These are phyloP conservation scores for Colletotrichum navitas DNA, from an alignment of 2,329 filamentous ascomycete species.

Conservation along the genomic window DNA sequence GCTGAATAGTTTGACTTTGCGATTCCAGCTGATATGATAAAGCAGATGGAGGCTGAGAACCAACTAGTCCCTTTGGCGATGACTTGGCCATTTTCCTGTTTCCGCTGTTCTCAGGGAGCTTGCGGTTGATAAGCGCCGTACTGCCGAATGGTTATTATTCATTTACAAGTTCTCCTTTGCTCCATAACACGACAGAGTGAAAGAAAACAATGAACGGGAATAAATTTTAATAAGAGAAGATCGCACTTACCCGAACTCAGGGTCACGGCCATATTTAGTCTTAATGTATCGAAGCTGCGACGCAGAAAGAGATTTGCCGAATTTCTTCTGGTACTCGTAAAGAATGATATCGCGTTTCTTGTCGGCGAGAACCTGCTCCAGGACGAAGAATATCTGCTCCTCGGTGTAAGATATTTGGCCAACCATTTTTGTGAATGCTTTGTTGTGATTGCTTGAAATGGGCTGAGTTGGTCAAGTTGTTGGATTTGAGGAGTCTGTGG, in stretches of 20 bases:
- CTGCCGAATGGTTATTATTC: constrained; percentile 2
- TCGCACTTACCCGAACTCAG: constrained; percentile 52
- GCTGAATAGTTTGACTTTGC: neutral
- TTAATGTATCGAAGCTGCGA: constrained; percentile 55
- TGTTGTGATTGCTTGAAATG: neutral
- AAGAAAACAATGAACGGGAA: no score
- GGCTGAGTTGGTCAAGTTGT: neutral
- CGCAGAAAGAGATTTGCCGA: constrained; percentile 47
- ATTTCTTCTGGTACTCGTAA: constrained; percentile 47
- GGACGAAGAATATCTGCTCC: constrained; percentile 53
- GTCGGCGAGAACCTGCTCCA: constrained; percentile 48
- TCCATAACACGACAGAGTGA: neutral
- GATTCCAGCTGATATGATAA: neutral
- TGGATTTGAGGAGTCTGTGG: neutral
- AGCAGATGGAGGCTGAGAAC: neutral
- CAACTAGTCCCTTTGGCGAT: neutral
- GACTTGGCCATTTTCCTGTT: constrained; percentile 4
- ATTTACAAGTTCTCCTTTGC: neutral
- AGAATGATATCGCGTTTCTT: constrained; percentile 47
- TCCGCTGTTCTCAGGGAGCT: constrained; percentile 7
- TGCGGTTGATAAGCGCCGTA: constrained; percentile 39
- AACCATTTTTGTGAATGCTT: constrained; percentile 46
- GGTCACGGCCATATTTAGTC: constrained; percentile 57
- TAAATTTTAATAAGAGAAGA: neutral
- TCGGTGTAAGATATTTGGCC: constrained; percentile 52